Base-by-base conservation (phyloP, 2,329 filamentous ascomycete genomes). In the Colletotrichum sansevieriae region DNA sequence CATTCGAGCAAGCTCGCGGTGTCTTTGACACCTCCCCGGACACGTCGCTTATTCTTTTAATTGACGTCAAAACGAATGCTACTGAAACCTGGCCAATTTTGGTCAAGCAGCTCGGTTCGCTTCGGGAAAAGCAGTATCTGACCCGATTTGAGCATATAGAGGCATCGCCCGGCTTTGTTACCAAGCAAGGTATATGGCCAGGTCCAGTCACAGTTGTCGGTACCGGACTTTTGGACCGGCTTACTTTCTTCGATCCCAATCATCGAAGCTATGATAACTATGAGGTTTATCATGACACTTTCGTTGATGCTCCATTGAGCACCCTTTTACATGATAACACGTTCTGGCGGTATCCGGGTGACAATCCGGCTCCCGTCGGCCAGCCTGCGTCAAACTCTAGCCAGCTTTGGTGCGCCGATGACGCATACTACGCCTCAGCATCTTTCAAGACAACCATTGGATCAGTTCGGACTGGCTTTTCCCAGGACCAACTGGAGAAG, bases 171-270 rank as follows among this genome's bases (percentile, higher is more conserved):
- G 37, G 49, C 3, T 55, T 59, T 13, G 15, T 10, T 2, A 9
- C 18, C 2, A 60, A 15, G 18, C 55, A 60, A 22, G 8, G 18
- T 15, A 9, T 54, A 5, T 65, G 46, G 63, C 63, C 55, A 4
- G 57, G 90, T 1, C 87, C 89, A 0, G 77, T 94, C 33, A 93
- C 90, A 0, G 85, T 93, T 2, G 89, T 93, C 2, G 90, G 86
- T 2, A 92, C 90, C 1, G 91, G 91, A 9, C 12, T 62, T 3
- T 84, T 87, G 0, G 87, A 86, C 22, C 22, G 22, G 22, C 3
- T 22, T 22, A 22, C 22, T 22, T 22, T 22, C 22, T 22, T 22
- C 22, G 22, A 22, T 22, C 22, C 22, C 22, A 22, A 22, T 22
- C 22, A 22, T 22, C 22, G 0, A 35, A 46, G 5, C 41, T 39